Conservation (phyloP, 2,329 filamentous ascomycete species). For the Teratosphaeria destructans region DNA sequence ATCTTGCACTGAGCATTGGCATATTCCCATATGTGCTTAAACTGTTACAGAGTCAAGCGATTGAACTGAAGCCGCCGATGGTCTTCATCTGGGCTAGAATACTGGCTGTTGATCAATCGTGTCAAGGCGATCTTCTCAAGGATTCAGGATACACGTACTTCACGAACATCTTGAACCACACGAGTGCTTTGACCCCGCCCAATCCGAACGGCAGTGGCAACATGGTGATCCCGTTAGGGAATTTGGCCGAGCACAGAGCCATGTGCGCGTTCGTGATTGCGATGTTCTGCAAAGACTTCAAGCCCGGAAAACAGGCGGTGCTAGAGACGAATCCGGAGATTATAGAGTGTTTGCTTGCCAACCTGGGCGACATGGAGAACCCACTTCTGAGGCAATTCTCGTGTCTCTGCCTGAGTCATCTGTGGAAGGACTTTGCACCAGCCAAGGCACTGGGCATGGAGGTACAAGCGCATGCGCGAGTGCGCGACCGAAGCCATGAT, state of each 20-base stretch:
- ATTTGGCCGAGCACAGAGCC: conserved; percentile 87
- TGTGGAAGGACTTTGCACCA: conserved; percentile 84
- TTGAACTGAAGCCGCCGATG: conserved; percentile 95
- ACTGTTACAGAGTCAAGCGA: conserved; percentile 83
- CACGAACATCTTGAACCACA: conserved; percentile 76
- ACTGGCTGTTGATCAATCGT: conserved; percentile 86
- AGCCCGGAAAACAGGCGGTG: conserved; percentile 82
- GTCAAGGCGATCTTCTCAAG: conserved; percentile 87
- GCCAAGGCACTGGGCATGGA: conserved; percentile 95
- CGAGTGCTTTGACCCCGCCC: conserved; percentile 23
- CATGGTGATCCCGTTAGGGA: conserved; percentile 60
- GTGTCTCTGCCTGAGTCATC: conserved; percentile 85
- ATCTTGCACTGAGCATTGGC: conserved; percentile 89
- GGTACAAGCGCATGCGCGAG: conserved; percentile 69
- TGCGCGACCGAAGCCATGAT: conserved; percentile 73
- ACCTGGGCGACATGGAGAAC: conserved; percentile 78
- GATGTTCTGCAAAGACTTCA: conserved; percentile 93
- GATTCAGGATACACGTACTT: conserved; percentile 98
- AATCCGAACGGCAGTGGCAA: background rate
- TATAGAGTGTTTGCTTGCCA: conserved; percentile 74
- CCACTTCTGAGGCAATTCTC: conserved; percentile 89
- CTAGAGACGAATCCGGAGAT: conserved; percentile 79
- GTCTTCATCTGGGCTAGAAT: conserved; percentile 98
- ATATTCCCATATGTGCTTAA: conserved; percentile 99
- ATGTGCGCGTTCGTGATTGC: conserved; percentile 98